Percentiles rank a stretch among this genome's conserved stretches.
These are phyloP conservation scores for Xylaria sp. DNA, from an alignment of 2,329 filamentous ascomycete species.

Conservation along the genomic window DNA sequence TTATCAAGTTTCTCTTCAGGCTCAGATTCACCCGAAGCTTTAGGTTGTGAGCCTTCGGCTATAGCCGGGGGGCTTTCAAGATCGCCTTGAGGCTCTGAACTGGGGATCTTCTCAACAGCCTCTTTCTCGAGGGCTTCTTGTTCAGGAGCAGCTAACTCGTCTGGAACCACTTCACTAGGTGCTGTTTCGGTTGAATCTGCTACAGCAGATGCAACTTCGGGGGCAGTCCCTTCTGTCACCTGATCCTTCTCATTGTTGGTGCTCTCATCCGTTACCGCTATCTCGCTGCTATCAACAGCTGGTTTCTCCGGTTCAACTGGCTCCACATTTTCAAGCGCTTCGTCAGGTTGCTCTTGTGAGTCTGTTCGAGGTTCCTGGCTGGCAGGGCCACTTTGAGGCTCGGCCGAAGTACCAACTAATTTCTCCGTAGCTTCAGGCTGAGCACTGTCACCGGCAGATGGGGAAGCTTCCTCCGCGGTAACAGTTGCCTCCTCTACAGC, in stretches of 20 bases:
- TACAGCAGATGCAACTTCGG: neutral
- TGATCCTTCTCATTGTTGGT: neutral
- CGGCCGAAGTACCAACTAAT: conserved; percentile 7
- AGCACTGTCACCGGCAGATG: neutral
- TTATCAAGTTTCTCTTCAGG: conserved; percentile 26
- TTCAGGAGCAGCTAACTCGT: neutral
- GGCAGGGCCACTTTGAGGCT: conserved; percentile 10
- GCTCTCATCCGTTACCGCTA: neutral
- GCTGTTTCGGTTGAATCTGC: conserved; percentile 12
- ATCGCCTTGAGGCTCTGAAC: conserved; percentile 1
- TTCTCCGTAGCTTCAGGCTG: conserved; percentile 13
- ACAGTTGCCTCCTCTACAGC: conserved; percentile 12
- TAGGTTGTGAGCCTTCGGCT: conserved; percentile 7
- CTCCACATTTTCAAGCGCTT: conserved; percentile 2
- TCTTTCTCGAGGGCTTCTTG: neutral
- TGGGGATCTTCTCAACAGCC: conserved; percentile 3
- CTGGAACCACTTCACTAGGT: neutral
- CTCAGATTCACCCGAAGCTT: conserved; percentile 35
- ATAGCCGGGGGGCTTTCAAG: neutral
- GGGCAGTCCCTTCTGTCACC: conserved; percentile 9
- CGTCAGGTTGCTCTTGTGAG: conserved; percentile 5
- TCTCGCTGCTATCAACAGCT: conserved; percentile 5
- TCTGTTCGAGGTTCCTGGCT: conserved; percentile 12
- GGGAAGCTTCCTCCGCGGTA: conserved; percentile 9
- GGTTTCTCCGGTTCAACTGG: conserved; percentile 13